Base-by-base conservation (phyloP, 352 stramenopile genomes). In the Globisporangium viniferum region DNA sequence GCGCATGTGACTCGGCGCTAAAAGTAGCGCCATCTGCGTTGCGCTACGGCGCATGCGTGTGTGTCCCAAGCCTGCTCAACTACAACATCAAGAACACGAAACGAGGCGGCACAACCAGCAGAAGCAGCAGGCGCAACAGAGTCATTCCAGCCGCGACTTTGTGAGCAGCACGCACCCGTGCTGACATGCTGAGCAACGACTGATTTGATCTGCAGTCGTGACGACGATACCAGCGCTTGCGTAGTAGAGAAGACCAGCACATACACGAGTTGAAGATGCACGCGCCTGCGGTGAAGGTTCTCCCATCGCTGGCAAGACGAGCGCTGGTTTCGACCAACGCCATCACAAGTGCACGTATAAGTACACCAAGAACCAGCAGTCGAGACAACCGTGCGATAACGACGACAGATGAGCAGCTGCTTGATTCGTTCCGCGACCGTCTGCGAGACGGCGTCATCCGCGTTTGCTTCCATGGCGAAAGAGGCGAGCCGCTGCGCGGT, bases 381-480 rank as follows among this genome's bases (percentile, higher is more conserved):
- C 18, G 29, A 60, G 29, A 27, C 20, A 20, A 44, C 18, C 15
- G 29, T 15, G 33, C 33, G 10, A 48, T n/a, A 33, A 24, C 15
- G 31, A 57, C 46, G 24, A 56, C 33, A 31, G 77, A 82, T 8
- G 75, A 79, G 5, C 57, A 56, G 49, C 67, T 73, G 59, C 57
- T 84, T 8, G 69, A 79, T 29, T 41, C 62, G 14, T 93, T 93
- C 58, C 82, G 84, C 18, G 84, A 89, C 59, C 78, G 58, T 22
- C 71, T 93, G 36, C 86, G 83, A n/a, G 86, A 93, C 65, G 79
- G 78, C 20, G 66, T 78, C 20, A 61, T 93, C 9, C 55, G 59
- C n/a, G 84, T 78, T 8, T 62, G 49, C 12, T 80, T 86, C 66
- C 88, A 95, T 64, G 80, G 78, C 7, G 59, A 31, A 7, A 41